phyloP scores from a whole-genome alignment of 176 grass and related monocot species.

The Triticum dicoccoides region DNA sequence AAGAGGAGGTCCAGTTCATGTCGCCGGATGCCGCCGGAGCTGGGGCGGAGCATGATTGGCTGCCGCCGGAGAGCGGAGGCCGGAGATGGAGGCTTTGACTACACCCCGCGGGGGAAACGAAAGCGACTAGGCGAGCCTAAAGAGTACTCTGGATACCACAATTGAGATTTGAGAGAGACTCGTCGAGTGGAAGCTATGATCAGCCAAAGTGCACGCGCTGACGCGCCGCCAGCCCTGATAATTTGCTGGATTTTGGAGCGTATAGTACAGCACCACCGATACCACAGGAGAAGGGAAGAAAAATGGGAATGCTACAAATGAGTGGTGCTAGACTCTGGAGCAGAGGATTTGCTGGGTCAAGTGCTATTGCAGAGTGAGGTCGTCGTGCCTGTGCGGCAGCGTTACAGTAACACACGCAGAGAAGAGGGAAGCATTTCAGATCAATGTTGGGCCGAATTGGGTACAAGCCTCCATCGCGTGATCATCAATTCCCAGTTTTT shows the following conservation, averaged over 20 bases:
- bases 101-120: too few relatives aligned
- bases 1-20: background rate
- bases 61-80: background rate
- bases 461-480: background rate
- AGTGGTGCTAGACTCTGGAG: background rate
- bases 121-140: too few relatives aligned
- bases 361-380: background rate
- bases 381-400: background rate
- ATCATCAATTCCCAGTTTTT: background rate
- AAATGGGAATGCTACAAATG: too few relatives aligned
- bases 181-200: background rate
- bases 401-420: background rate
- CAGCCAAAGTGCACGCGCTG: background rate
- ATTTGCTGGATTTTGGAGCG: background rate
- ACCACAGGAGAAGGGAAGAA: too few relatives aligned
- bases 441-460: background rate
- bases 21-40: background rate
- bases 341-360: background rate
- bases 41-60: background rate
- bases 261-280: background rate
- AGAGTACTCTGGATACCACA: too few relatives aligned
- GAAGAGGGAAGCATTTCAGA: background rate
- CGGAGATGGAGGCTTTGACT: background rate
- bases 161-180: background rate
- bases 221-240: background rate